phyloP scores from a whole-genome alignment of 805 yeast genomes.

The Suhomyces emberorum region DNA sequence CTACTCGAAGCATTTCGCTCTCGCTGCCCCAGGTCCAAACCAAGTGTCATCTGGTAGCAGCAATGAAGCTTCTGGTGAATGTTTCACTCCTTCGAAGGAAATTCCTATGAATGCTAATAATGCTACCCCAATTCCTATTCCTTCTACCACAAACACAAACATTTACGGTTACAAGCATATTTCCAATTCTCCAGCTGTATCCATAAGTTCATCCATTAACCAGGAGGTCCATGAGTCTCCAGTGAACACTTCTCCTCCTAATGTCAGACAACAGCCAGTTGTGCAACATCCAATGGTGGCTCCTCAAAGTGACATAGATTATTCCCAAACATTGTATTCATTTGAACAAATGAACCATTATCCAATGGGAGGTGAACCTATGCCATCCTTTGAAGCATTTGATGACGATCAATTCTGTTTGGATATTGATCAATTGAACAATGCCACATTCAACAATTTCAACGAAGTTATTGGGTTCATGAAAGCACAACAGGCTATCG shows the following conservation, averaged over 20 bases:
- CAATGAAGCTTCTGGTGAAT: background rate
- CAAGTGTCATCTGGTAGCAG: background rate
- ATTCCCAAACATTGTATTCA: background rate
- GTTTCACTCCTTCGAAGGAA: slow-evolving; percentile 2
- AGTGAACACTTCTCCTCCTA: background rate
- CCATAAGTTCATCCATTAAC: slow-evolving; percentile 6
- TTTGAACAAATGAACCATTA: background rate
- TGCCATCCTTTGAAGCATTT: slow-evolving; percentile 19
- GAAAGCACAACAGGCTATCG: slow-evolving; percentile 7
- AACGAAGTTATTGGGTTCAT: slow-evolving; percentile 11
- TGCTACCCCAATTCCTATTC: slow-evolving; percentile 10
- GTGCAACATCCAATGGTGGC: background rate
- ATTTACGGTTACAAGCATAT: slow-evolving; percentile 7
- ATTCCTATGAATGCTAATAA: background rate
- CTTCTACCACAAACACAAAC: slow-evolving; percentile 13
- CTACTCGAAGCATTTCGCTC: slow-evolving; percentile 7
- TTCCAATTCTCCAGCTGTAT: slow-evolving; percentile 4
- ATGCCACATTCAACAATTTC: slow-evolving; percentile 12
- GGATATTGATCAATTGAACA: slow-evolving; percentile 40
- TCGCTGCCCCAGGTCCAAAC: slow-evolving; percentile 1
- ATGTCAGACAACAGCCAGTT: background rate
- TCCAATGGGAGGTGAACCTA: slow-evolving; percentile 1
- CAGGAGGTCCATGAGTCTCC: background rate
- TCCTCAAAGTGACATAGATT: background rate
- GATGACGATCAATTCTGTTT: slow-evolving; percentile 44